Conservation (phyloP, 2,329 filamentous ascomycete genomes). For the Aspergillus bombycis region DNA sequence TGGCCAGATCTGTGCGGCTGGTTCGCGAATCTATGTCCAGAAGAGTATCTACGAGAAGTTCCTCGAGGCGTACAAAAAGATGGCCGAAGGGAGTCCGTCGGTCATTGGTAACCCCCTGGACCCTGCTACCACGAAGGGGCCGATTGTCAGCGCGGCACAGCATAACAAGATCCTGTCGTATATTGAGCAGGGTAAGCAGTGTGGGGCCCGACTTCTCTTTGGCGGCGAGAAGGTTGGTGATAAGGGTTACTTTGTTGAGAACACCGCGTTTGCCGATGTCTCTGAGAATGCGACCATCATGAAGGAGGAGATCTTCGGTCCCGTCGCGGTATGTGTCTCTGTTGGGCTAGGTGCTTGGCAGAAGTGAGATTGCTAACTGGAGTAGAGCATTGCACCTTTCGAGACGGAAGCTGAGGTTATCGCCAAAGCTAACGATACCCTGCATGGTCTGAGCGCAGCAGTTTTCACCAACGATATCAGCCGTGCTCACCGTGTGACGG, state of each 20-base stretch:
- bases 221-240: constrained; percentile 27
- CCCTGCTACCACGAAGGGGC: constrained; percentile 26
- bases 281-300: constrained; percentile 50
- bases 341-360: background rate
- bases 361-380: background rate
- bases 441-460: constrained; percentile 30
- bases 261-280: constrained; percentile 59
- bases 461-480: constrained; percentile 32
- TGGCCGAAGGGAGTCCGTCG: constrained; percentile 56
- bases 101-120: constrained; percentile 27
- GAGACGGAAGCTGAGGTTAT: constrained; percentile 63
- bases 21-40: constrained; percentile 39
- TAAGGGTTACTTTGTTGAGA: constrained; percentile 65
- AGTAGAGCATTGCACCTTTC: constrained; percentile 58
- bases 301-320: constrained; percentile 63
- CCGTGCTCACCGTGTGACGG: constrained; percentile 28
- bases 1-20: constrained; percentile 38
- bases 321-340: constrained; percentile 46
- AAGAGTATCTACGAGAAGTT: constrained; percentile 36
- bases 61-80: constrained; percentile 42
- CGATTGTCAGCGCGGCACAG: constrained; percentile 25
- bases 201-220: constrained; percentile 25
- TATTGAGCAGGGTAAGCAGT: constrained; percentile 27
- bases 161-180: constrained; percentile 28
- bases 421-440: constrained; percentile 57